A percentile compares a stretch with the other conserved stretches of the same genome.
phyloP scores from a whole-genome alignment of 306 rosid species.

The Lathyrus tuberosus region DNA sequence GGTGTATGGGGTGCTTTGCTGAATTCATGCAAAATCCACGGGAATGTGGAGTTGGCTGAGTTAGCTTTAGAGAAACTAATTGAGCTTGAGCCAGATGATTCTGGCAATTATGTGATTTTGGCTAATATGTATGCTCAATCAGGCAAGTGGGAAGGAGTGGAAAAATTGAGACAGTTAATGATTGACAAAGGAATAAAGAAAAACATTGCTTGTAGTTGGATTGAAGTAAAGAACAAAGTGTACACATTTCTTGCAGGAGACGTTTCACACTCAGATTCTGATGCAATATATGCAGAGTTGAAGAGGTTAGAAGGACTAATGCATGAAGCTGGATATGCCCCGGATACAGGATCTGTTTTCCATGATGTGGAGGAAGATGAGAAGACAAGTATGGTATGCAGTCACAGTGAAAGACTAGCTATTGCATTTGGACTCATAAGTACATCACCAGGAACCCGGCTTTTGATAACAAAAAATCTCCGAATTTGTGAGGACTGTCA shows the following conservation, averaged over 20 bases:
- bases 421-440: constrained; percentile 82
- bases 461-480: constrained; percentile 74
- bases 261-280: constrained; percentile 61
- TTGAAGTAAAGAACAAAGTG: constrained; percentile 68
- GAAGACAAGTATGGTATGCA: constrained; percentile 63
- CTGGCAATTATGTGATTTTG: constrained; percentile 74
- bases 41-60: constrained; percentile 64
- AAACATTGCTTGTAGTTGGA: constrained; percentile 81
- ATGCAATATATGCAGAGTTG: constrained; percentile 67
- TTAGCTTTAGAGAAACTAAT: constrained; percentile 61
- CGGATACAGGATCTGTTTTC: constrained; percentile 68
- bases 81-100: constrained; percentile 68
- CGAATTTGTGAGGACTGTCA: constrained; percentile 82
- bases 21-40: constrained; percentile 64
- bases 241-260: constrained; percentile 71
- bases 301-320: constrained; percentile 62
- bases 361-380: constrained; percentile 87
- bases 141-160: constrained; percentile 79
- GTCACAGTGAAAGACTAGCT: constrained; percentile 82
- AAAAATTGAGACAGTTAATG: constrained; percentile 66
- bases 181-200: constrained; percentile 64
- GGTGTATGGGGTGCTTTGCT: constrained; percentile 71
- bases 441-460: constrained; percentile 61
- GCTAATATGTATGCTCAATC: constrained; percentile 84
- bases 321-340: constrained; percentile 77